Base-by-base conservation (phyloP, 352 stramenopile species). In the Plasmopara viticola region DNA sequence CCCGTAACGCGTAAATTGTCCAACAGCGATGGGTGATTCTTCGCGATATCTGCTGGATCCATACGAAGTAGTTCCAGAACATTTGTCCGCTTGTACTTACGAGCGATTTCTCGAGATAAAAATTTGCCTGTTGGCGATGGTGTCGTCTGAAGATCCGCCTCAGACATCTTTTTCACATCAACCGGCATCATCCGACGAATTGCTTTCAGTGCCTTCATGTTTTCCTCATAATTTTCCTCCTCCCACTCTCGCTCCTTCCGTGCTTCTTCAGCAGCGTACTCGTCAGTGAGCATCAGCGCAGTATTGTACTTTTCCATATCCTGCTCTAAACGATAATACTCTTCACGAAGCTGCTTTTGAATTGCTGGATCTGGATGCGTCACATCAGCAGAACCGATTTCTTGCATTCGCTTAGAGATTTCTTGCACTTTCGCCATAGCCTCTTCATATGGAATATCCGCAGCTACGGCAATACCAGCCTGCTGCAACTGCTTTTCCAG, bases 231-330 rank as follows among this genome's bases (percentile, higher is more conserved):
- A 55, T 96, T 95, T 38, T 94, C 80, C 17, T 95, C 85, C 52
- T 97, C 90, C 90, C 90, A 97, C 53, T 96, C 82, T 31, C 75
- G 77, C 53, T 97, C 90, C 47, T 93, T 88, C 53, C 84, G 61
- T n/a, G 87, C 80, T 68, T 96, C 76, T 70, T 97, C 86, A 12
- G 84, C 84, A 6, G 86, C 78, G 44, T 96, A 96, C 62, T 97
- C 90, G 51, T 97, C 90, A 42, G 87, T 94, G n/a, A 96, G 53
- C 70, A 95, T 90, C 38, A 97, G 57, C 18, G 90, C 90, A 33
- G 73, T 92, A 57, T 95, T 96, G 66, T 96, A 96, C 60, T 96
- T 95, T 59, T 97, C 87, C 87, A 97, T 96, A 56, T 97, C 87
- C 61, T 95, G 86, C 59, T 97, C 89, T 17, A 97, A 66, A 51